Evolutionary conservation across 2,329 filamentous ascomycete species (phyloP).

Genomic region (Colletotrichum salicis): DNA sequence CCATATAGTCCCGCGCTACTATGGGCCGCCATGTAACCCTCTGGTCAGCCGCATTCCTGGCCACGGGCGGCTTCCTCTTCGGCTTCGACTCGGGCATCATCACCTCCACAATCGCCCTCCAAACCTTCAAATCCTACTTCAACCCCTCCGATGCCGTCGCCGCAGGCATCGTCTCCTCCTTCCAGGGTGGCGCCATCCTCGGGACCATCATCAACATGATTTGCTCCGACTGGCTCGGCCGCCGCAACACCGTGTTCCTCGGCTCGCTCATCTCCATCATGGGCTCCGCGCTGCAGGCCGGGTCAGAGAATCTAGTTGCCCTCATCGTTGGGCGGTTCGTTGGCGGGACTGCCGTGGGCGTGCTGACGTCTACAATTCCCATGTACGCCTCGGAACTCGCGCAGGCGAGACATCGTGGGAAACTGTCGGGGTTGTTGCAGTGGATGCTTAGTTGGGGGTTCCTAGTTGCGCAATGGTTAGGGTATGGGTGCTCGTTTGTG

Average conservation of each 20-base stretch:
- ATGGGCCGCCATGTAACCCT: constrained; percentile 31
- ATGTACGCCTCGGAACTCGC: constrained; percentile 58
- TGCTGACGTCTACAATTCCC: constrained; percentile 57
- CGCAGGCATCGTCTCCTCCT: constrained; percentile 42
- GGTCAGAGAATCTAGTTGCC: constrained; percentile 48
- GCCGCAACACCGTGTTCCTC: constrained; percentile 44
- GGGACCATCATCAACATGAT: constrained; percentile 44
- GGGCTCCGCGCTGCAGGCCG: constrained; percentile 46
- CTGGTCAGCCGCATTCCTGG: constrained; percentile 41
- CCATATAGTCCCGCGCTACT: not conserved
- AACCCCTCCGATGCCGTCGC: constrained; percentile 45
- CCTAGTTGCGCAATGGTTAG: constrained; percentile 49
- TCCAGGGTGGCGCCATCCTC: constrained; percentile 43
- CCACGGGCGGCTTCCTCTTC: constrained; percentile 46
- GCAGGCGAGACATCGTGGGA: constrained; percentile 49
- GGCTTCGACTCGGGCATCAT: constrained; percentile 61
- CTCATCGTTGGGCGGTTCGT: constrained; percentile 61
- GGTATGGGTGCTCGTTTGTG: constrained; percentile 45
- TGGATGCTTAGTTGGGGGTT: constrained; percentile 57
- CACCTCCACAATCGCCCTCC: constrained; percentile 45
- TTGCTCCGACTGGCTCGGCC: constrained; percentile 44
- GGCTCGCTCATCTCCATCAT: constrained; percentile 44
- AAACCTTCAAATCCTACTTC: constrained; percentile 53
- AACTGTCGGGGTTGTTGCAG: constrained; percentile 53
- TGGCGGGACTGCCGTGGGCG: constrained; percentile 59